Base-by-base conservation (phyloP, 176 grass and related monocot species). In the Musa beccarii region DNA sequence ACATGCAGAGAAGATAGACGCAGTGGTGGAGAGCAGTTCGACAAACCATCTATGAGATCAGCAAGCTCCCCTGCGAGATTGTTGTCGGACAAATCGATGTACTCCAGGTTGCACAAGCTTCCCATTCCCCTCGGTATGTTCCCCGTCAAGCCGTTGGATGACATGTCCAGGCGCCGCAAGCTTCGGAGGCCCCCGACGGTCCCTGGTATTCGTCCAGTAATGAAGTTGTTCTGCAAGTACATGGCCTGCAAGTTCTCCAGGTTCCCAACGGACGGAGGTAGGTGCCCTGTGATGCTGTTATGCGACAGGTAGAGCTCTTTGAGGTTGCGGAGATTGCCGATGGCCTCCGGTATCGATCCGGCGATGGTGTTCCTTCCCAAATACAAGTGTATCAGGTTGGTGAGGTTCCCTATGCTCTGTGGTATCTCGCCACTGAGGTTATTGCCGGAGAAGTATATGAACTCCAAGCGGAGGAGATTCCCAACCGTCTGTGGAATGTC, bases 281-380 rank as follows among this genome's bases (percentile, higher is more conserved):
- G 34, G 34, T 6, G 34, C 34, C 34, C 34, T 43, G 34, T 6
- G 34, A 43, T 43, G 34, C 3, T 43, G 34, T 43, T 43, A 43
- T 43, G 34, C 34, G 34, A 43, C 34, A 43, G 34, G 34, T 43
- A 6, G 34, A 43, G 34, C 34, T 43, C 34, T 43, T 43, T 6
- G 34, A 43, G 34, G 34, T 43, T 43, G 34, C 34, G 16, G 54
- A 56, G 54, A 56, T 56, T 15, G 16, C 54, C 54, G 2, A 56
- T 15, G 16, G 14, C 4, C 10, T 15, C 0, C 16, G 54, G 54
- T 14, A 56, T 56, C 54, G 14, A 14, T 56, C 54, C 54, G 54
- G 2, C 76, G 67, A 83, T 87, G 11, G 56, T 68, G 29, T 53
- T 7, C 57, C 15, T 0, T 59, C 73, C 73, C 50, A 83, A n/a